phyloP scores from a whole-genome alignment of 2,329 filamentous ascomycete species.

The Calonectria pseudoreteaudii region DNA sequence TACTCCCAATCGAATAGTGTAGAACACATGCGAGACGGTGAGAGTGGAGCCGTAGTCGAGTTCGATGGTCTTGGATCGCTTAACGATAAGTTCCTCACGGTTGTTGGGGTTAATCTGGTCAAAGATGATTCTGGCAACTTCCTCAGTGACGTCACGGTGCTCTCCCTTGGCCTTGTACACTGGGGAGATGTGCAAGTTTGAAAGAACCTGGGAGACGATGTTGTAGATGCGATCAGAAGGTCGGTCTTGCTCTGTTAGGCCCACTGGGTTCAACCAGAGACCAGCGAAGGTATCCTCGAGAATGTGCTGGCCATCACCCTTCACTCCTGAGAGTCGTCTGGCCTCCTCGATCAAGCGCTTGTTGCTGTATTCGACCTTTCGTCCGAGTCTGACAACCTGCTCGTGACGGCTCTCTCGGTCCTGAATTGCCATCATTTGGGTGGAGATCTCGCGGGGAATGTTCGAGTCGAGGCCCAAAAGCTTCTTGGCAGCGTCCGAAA shows the following conservation, averaged over 20 bases:
- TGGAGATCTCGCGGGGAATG: background rate
- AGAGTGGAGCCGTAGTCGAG: background rate
- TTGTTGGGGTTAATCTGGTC: background rate
- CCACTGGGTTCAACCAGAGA: background rate
- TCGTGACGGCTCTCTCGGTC: background rate
- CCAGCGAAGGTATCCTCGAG: background rate
- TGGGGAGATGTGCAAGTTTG: background rate
- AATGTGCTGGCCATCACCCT: background rate
- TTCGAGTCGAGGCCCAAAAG: background rate
- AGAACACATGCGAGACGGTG: background rate
- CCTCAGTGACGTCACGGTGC: background rate
- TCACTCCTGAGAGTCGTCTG: background rate
- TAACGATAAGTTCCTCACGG: background rate
- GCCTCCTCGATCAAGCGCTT: background rate
- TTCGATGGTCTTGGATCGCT: background rate
- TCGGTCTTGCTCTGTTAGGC: background rate
- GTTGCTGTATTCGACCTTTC: background rate
- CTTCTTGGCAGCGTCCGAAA: background rate
- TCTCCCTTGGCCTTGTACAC: background rate
- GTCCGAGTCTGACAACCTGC: background rate
- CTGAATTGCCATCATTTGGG: background rate
- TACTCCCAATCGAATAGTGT: background rate
- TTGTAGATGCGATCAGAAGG: background rate
- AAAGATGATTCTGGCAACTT: background rate
- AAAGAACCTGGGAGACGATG: background rate